Percentiles rank a stretch among this genome's conserved stretches.
phyloP scores from a whole-genome alignment of 2,329 filamentous ascomycete genomes.

The Simplicillium aogashimaense region DNA sequence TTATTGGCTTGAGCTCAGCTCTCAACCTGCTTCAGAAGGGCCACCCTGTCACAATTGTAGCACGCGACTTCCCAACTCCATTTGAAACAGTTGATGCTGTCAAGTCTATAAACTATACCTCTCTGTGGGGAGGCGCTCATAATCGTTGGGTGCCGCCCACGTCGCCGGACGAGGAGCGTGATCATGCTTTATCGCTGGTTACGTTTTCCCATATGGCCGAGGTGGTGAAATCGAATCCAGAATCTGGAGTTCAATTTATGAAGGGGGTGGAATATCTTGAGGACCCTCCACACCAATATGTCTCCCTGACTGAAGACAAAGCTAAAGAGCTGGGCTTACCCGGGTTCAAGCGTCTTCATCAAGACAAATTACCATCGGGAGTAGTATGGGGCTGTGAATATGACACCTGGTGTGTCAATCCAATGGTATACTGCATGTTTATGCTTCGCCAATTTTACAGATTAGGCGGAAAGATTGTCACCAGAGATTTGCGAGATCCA shows the following conservation, averaged over 20 bases:
- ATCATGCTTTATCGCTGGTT: neutral
- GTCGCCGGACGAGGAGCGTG: conserved; percentile 1
- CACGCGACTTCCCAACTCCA: neutral
- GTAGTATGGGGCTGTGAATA: neutral
- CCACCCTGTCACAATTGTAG: neutral
- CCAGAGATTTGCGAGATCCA: neutral
- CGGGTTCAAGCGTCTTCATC: too few species aligned
- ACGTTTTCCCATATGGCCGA: neutral
- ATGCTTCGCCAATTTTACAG: conserved; percentile 1
- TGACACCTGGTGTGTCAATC: conserved; percentile 2
- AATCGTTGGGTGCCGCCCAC: conserved; percentile 2
- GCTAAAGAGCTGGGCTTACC: neutral
- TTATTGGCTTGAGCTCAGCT: conserved; percentile 3
- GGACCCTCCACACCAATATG: too few species aligned
- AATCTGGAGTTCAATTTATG: too few species aligned
- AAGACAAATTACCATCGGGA: neutral
- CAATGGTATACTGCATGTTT: neutral
- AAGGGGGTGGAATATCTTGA: neutral
- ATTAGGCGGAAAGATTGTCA: neutral
- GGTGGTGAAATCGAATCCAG: neutral
- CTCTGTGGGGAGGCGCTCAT: conserved; percentile 1
- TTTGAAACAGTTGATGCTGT: conserved; percentile 1
- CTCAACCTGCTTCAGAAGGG: conserved; percentile 1
- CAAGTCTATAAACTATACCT: conserved; percentile 3
- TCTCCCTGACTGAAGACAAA: too few species aligned